These are phyloP conservation scores for Leishmania guyanensis DNA, from an alignment of 208 protist species.

Conservation along the genomic window DNA sequence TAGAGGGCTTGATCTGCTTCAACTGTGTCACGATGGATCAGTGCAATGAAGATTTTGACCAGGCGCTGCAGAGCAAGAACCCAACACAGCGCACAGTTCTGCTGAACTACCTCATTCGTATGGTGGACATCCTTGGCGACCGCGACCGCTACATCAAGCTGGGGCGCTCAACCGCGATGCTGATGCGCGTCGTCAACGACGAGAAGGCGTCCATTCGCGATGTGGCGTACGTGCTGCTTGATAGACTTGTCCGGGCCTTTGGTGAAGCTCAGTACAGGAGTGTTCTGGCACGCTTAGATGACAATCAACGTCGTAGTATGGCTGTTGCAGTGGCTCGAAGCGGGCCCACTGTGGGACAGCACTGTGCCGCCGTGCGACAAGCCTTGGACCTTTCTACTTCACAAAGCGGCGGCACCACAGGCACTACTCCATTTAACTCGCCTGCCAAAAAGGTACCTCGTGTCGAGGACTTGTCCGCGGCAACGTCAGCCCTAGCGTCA, in stretches of 20 bases:
- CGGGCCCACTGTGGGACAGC: slow-evolving; percentile 17
- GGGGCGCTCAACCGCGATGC: slow-evolving; percentile 38
- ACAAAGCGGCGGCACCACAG: slow-evolving; percentile 8
- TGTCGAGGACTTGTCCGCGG: slow-evolving; percentile 32
- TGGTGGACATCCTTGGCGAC: slow-evolving; percentile 55
- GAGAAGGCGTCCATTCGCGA: slow-evolving; percentile 83
- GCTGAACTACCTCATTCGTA: slow-evolving; percentile 62
- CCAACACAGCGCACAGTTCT: slow-evolving; percentile 76
- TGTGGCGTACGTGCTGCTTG: slow-evolving; percentile 58
- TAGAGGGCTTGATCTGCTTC: slow-evolving; percentile 76
- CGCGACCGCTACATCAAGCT: slow-evolving; percentile 49
- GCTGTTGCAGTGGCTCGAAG: slow-evolving; percentile 26
- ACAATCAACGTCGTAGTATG: slow-evolving; percentile 73
- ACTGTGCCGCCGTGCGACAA: neutral
- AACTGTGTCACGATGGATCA: slow-evolving; percentile 84
- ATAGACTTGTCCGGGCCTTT: slow-evolving; percentile 53
- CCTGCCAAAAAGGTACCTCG: slow-evolving; percentile 66
- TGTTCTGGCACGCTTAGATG: slow-evolving; percentile 67
- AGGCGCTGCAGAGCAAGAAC: slow-evolving; percentile 72
- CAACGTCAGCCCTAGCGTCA: neutral
- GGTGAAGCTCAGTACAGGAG: slow-evolving; percentile 53
- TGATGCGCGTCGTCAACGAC: slow-evolving; percentile 81
- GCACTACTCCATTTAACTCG: slow-evolving; percentile 49
- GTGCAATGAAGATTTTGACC: slow-evolving; percentile 84
- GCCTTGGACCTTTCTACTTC: slow-evolving; percentile 5